phyloP scores from a whole-genome alignment of 1,139 yeast species.

The Nakaseomyces bracarensis region DNA sequence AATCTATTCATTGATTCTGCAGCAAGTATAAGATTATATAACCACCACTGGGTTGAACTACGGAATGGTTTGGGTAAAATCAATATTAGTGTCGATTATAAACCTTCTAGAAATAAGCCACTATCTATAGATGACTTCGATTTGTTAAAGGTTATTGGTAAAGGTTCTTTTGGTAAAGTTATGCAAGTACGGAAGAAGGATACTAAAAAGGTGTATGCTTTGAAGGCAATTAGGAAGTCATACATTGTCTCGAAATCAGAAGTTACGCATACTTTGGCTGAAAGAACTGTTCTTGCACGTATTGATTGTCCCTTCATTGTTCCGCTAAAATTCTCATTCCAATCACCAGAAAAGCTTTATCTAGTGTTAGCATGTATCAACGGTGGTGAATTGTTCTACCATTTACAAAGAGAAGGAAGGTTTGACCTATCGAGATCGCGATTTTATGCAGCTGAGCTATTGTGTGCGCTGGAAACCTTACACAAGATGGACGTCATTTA shows the following conservation, averaged over 20 bases:
- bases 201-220: conserved; percentile 85
- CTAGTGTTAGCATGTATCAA: conserved; percentile 85
- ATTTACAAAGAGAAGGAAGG: conserved; percentile 80
- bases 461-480: conserved; percentile 83
- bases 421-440: conserved; percentile 83
- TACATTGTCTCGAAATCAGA: conserved; percentile 89
- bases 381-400: conserved; percentile 95
- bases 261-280: conserved; percentile 92
- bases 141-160: conserved; percentile 86
- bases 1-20: conserved; percentile 32
- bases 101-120: conserved; percentile 60
- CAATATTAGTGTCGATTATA: conserved; percentile 66
- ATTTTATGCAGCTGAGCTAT: conserved; percentile 86
- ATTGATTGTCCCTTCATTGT: conserved; percentile 91
- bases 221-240: conserved; percentile 85
- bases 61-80: conserved; percentile 35
- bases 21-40: conserved; percentile 35
- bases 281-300: conserved; percentile 85
- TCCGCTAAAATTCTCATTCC: conserved; percentile 90
- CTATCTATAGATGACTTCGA: conserved; percentile 86
- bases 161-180: conserved; percentile 96
- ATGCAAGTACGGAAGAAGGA: conserved; percentile 96
- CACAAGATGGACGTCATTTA: conserved; percentile 88
- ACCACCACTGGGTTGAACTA: conserved; percentile 39
- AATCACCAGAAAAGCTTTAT: conserved; percentile 83